Base-by-base conservation (phyloP, 352 stramenopile genomes). In the Globisporangium barbulae region DNA sequence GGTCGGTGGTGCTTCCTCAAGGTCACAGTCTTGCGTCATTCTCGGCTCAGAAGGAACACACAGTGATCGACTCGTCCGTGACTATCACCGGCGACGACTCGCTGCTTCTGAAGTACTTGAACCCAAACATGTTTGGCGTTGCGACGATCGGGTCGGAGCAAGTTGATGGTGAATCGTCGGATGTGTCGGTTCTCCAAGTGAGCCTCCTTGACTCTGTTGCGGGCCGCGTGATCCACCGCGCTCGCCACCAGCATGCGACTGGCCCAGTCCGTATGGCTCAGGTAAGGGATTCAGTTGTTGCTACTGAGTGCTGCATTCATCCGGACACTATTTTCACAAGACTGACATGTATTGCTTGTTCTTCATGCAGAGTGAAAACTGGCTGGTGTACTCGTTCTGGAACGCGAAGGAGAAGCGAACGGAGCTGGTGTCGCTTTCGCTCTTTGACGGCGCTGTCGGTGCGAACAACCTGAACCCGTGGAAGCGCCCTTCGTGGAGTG, bases 41-140 rank as follows among this genome's bases (percentile, higher is more conserved):
- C 31, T 88, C 80, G 35, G 78, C 75, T 22, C 78, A 87, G 63
- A 78, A 84, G 37, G 81, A 92, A 19, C 71, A 79, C 55, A 75
- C 72, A 1, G 81, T 90, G 6, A 73, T 93, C 9, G 84, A 93
- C 63, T 93, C 83, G 28, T 76, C 83, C 0, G 84, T 95, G 52
- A 93, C 83, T 3, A 88, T 95, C 45, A 91, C 83, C 3, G 97
- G 97, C 54, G 97, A 99, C 71, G 95, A 98, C 72, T 98, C 96
- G 42, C 72, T 99, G 28, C 71, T 99, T 33, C 77, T 99, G 55
- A 99, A 99, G 76, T 99, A 99, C 74, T 68, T 99, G 44, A 99
- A 99, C 76, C 96, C 97, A 39, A 96, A 99, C 70, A 76, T 99
- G 54, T 90, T 96, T 47, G 91, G 93, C 1, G 65, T 99, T 47